phyloP scores from a whole-genome alignment of 1,284 basidiomycete genomes.

The Cystobasidiaceae sp. region DNA sequence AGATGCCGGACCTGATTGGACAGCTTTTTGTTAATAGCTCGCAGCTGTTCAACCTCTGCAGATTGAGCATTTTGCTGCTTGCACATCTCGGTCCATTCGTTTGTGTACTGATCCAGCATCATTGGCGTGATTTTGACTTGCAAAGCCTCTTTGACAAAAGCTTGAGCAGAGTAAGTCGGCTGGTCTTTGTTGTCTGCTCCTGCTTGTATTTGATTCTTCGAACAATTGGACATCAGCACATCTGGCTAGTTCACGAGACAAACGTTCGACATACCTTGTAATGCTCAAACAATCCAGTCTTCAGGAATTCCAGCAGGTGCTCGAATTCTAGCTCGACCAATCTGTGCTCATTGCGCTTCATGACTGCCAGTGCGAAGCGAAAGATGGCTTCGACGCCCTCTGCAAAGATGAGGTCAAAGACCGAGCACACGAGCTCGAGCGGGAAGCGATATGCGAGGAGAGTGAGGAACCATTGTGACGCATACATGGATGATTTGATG shows the following conservation, averaged over 20 bases:
- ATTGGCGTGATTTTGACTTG: conserved; percentile 59
- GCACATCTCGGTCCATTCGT: conserved; percentile 32
- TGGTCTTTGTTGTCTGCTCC: conserved; percentile 40
- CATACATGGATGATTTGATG: conserved; percentile 86
- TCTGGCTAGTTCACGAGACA: not conserved
- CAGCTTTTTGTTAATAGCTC: conserved; percentile 70
- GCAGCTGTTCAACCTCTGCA: conserved; percentile 69
- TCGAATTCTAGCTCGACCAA: conserved; percentile 80
- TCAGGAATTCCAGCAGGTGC: conserved; percentile 74
- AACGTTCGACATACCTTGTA: conserved; percentile 54
- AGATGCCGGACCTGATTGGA: conserved; percentile 74
- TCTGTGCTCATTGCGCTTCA: conserved; percentile 79
- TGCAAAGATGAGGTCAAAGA: conserved; percentile 90
- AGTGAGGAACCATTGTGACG: conserved; percentile 95
- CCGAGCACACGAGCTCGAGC: conserved; percentile 85
- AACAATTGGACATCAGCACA: no score
- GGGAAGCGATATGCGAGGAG: conserved; percentile 74
- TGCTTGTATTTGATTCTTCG: not conserved
- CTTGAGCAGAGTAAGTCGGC: conserved; percentile 60
- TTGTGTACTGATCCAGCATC: conserved; percentile 40
- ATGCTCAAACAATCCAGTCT: conserved; percentile 70
- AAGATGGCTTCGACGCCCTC: conserved; percentile 97
- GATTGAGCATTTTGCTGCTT: conserved; percentile 54
- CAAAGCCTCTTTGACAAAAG: conserved; percentile 79
- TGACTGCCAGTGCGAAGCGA: conserved; percentile 80